Conservation (phyloP, 306 rosid species). For the Begonia loranthoides region DNA sequence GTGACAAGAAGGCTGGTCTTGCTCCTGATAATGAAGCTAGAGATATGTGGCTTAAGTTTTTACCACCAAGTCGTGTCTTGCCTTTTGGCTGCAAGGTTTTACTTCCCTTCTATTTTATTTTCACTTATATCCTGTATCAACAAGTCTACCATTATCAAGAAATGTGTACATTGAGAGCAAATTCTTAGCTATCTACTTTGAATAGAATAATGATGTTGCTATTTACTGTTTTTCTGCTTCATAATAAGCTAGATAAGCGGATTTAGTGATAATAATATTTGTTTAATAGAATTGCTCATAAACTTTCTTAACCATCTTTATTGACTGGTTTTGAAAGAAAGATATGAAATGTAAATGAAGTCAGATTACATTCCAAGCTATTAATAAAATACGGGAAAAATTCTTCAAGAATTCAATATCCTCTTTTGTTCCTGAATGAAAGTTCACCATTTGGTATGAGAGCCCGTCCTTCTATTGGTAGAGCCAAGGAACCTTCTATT, state of each 20-base stretch:
- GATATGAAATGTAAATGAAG: too few species aligned
- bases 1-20: constrained; percentile 78
- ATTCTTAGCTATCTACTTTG: background rate
- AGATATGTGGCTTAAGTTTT: constrained; percentile 68
- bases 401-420: too few species aligned
- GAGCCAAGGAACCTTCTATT: too few species aligned
- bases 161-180: too few species aligned
- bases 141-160: too few species aligned
- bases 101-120: background rate
- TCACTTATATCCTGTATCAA: background rate
- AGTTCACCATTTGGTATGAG: too few species aligned
- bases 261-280: background rate
- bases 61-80: constrained; percentile 77
- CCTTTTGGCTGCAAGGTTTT: constrained; percentile 82
- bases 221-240: too few species aligned
- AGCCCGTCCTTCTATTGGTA: too few species aligned
- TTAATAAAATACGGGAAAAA: too few species aligned
- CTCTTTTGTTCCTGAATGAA: too few species aligned
- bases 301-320: background rate
- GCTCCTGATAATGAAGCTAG: constrained; percentile 79
- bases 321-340: background rate
- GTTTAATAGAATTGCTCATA: background rate
- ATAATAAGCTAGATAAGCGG: too few species aligned
- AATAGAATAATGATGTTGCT: background rate
- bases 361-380: too few species aligned